phyloP scores from a whole-genome alignment of 306 rosid species.

The Vigna mungo region DNA sequence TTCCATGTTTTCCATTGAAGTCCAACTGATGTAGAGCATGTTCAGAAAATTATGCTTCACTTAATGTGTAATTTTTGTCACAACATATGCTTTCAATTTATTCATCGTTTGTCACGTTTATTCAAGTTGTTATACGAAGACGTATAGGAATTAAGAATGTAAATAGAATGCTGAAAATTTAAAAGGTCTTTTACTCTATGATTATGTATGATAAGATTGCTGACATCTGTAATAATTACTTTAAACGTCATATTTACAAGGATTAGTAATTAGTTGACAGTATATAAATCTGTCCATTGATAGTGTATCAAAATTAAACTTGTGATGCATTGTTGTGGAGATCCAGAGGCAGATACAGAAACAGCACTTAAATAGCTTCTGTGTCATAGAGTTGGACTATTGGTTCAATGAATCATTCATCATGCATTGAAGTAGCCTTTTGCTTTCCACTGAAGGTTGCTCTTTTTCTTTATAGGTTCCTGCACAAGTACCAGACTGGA shows the following conservation, averaged over 20 bases:
- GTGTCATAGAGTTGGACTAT: background rate
- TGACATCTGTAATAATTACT: background rate
- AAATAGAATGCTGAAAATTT: background rate
- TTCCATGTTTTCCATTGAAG: too few relatives aligned
- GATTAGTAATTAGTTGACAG: background rate
- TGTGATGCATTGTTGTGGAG: background rate
- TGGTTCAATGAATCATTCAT: conserved; percentile 5
- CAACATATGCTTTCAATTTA: background rate
- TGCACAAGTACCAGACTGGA: conserved; percentile 80
- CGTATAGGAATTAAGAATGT: background rate
- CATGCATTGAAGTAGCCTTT: conserved; percentile 16
- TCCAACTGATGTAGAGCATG: too few relatives aligned
- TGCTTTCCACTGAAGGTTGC: conserved; percentile 23
- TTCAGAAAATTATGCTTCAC: too few relatives aligned
- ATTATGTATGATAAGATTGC: background rate
- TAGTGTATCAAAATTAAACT: background rate
- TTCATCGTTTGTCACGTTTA: background rate
- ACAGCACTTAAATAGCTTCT: background rate
- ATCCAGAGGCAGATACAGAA: background rate
- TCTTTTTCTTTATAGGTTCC: conserved; percentile 61
- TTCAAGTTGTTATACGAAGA: background rate
- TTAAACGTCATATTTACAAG: background rate
- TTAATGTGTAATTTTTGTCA: too few relatives aligned
- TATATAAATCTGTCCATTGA: background rate
- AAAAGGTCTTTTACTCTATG: background rate